Conservation (phyloP, 2,329 filamentous ascomycete species). For the Stylonectria norvegica region DNA sequence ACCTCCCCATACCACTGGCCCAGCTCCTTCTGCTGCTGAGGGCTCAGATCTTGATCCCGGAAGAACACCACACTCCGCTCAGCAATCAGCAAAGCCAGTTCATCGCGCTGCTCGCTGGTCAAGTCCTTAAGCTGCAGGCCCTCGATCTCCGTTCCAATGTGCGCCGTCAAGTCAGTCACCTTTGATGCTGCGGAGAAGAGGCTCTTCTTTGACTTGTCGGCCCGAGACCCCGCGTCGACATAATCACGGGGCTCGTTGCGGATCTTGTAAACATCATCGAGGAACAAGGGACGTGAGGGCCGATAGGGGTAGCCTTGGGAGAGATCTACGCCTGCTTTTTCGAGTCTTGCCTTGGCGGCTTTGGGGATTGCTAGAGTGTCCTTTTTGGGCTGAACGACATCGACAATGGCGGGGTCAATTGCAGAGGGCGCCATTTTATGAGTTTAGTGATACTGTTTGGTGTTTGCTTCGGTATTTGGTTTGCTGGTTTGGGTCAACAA, state of each 20-base stretch:
- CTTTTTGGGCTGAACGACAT: conserved; percentile 60
- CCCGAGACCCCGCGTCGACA: conserved; percentile 60
- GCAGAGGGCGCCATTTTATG: conserved; percentile 53
- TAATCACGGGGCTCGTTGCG: conserved; percentile 53
- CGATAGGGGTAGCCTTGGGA: conserved; percentile 69
- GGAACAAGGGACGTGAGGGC: conserved; percentile 62
- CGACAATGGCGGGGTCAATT: conserved; percentile 60
- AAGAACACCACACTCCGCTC: conserved; percentile 66
- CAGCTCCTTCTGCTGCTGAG: conserved; percentile 60
- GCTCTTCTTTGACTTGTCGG: conserved; percentile 61
- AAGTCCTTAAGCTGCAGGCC: conserved; percentile 62
- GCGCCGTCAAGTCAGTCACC: conserved; percentile 57
- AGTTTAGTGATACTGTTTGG: no score
- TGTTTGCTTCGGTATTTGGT: no score
- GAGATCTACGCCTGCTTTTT: conserved; percentile 67
- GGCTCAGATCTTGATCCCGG: conserved; percentile 58
- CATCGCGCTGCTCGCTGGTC: conserved; percentile 56
- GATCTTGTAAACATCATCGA: conserved; percentile 68
- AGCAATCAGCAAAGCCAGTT: conserved; percentile 59
- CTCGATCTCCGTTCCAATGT: conserved; percentile 64
- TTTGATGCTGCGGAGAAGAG: conserved; percentile 60
- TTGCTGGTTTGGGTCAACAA: no score
- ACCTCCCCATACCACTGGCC: conserved; percentile 63
- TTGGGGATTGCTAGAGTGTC: conserved; percentile 62
- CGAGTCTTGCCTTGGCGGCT: conserved; percentile 53